phyloP scores from a whole-genome alignment of 495 filamentous ascomycete genomes.

The Annulohypoxylon nitens region DNA sequence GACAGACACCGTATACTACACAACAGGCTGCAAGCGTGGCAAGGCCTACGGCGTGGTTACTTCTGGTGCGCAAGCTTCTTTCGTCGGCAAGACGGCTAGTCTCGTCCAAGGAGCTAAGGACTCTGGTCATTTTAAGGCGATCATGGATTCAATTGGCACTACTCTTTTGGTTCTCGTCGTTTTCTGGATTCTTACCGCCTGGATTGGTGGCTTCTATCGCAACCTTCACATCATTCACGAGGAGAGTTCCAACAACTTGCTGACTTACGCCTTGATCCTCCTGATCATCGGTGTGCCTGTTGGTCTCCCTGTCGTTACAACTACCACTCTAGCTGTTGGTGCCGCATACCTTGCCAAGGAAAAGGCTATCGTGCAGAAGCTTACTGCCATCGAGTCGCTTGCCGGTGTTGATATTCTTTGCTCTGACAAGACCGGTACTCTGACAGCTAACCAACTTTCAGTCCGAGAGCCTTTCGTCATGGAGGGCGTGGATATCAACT shows the following conservation, averaged over 20 bases:
- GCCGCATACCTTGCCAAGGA: constrained; percentile 93
- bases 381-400: constrained; percentile 95
- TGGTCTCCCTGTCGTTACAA: constrained; percentile 94
- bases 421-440: constrained; percentile 94
- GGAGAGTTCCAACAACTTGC: constrained; percentile 61
- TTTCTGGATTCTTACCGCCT: constrained; percentile 80
- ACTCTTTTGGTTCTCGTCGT: constrained; percentile 83
- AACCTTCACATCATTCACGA: constrained; percentile 74
- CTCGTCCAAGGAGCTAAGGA: constrained; percentile 78
- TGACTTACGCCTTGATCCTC: constrained; percentile 85
- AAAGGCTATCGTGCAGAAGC: constrained; percentile 95
- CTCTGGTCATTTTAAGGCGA: constrained; percentile 87
- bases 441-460: constrained; percentile 92
- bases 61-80: constrained; percentile 84
- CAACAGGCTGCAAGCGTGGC: constrained; percentile 88
- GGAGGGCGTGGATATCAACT: constrained; percentile 78
- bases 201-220: constrained; percentile 86
- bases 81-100: constrained; percentile 86
- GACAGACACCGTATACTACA: constrained; percentile 81
- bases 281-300: constrained; percentile 94
- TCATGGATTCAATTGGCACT: constrained; percentile 85
- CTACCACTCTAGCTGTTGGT: constrained; percentile 95
- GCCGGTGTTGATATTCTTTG: constrained; percentile 96
- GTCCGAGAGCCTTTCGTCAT: constrained; percentile 85
- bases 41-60: constrained; percentile 82